Evolutionary conservation across 495 filamentous ascomycete genomes (phyloP), one percentile per base, ranked within the genome.

Genomic region (Trichoderma asperelloides): DNA sequence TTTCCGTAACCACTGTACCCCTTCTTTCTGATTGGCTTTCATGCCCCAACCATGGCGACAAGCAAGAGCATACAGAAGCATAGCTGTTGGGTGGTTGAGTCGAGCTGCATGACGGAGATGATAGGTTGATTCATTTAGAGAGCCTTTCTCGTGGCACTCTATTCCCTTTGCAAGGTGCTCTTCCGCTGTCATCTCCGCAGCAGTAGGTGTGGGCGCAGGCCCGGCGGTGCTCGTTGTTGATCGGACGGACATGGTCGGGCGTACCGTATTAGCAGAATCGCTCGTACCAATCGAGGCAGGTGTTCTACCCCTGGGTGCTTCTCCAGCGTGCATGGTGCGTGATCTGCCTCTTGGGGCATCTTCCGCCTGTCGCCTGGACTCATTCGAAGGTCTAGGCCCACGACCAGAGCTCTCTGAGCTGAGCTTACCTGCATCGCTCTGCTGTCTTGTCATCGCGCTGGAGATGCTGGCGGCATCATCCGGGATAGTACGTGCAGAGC

Each of bases 31-130:
- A 74, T 97, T 96, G 21, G 91, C 85, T 21, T 91, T 87, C 91
- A 97, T 97, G 12, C 95, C 95, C 95, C 95, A 98, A 33, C 95
- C 95, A 74, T 98, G 95, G n/a, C 96, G 87, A 73, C 93, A 97
- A 40, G 95, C 96, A 49, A 98, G 83, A 6, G 94, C 96, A 76
- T 97, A 98, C 11, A 98, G 81, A 7, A 98, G 81, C 95, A 98
- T 98, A 15, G 87, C 95, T 0, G 92, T 96, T 0, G 95, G 93
- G 64, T 95, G 86, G 15, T 89, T 88, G 49, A 88, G 87, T 70
- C 88, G 88, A 2, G 95, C 96, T 6, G 95, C 95, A 71, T 96
- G 85, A 12, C 95, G 90, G 33, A 98, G 82, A 74, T 98, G 95
- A 75, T 97, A 98, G 2, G 96, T 97, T 0, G 93, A 96, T 74